phyloP scores from a whole-genome alignment of 2,329 filamentous ascomycete species.

The Graphilbum sp. region DNA sequence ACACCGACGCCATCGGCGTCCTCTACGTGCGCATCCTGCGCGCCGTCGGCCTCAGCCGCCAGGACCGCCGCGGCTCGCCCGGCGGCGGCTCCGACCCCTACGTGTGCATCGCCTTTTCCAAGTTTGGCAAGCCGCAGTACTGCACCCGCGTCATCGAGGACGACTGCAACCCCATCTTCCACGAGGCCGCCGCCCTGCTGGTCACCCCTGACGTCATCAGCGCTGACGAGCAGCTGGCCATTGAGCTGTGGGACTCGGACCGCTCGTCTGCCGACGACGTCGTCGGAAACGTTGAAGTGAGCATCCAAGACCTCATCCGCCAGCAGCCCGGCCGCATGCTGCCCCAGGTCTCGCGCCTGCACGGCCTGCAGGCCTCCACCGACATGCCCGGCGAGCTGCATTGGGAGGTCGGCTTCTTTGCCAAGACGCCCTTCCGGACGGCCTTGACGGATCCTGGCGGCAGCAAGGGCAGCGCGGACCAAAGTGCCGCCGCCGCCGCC shows the following conservation, averaged over 20 bases:
- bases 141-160: conserved; percentile 94
- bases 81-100: conserved; percentile 90
- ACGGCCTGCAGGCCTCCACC: conserved; percentile 67
- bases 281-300: conserved; percentile 85
- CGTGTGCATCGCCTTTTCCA: conserved; percentile 86
- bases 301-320: conserved; percentile 88
- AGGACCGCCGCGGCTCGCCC: conserved; percentile 65
- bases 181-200: conserved; percentile 70
- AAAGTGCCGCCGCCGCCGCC: too few species aligned
- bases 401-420: conserved; percentile 94
- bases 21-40: conserved; percentile 86
- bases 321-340: conserved; percentile 91
- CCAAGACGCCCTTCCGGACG: conserved; percentile 73
- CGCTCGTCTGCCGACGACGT: conserved; percentile 85
- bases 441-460: too few species aligned
- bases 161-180: conserved; percentile 82
- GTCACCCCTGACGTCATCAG: conserved; percentile 85
- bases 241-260: conserved; percentile 95
- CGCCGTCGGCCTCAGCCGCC: conserved; percentile 76
- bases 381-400: conserved; percentile 86
- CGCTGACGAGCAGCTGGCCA: conserved; percentile 78
- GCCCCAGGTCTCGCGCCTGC: conserved; percentile 67
- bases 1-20: conserved; percentile 71
- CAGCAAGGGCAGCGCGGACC: too few species aligned
- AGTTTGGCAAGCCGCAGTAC: conserved; percentile 95